Conservation (phyloP, 2,329 filamentous ascomycete species). For the Calcarisporium arbuscula region DNA sequence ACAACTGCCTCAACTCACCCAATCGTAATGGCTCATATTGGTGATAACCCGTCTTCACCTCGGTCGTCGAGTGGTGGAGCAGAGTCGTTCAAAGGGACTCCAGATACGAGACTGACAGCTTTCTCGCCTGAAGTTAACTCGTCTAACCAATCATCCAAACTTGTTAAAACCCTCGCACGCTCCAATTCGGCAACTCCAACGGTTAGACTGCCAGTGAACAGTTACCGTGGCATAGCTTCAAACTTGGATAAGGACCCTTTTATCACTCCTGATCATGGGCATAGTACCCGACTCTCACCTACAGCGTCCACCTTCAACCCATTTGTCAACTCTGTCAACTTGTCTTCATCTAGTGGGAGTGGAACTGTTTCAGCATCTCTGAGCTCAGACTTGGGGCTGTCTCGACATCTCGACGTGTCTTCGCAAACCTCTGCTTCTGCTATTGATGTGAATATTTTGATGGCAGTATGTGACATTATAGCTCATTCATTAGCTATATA, state of each 20-base stretch:
- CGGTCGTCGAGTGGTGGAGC: conserved; percentile 44
- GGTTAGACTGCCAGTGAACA: conserved; percentile 17
- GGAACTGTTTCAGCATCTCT: conserved; percentile 27
- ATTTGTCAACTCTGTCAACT: conserved; percentile 10
- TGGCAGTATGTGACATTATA: conserved; percentile 33
- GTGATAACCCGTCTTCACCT: conserved; percentile 42
- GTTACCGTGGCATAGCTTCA: conserved; percentile 16
- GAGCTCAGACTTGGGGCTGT: conserved; percentile 41
- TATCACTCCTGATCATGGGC: conserved; percentile 30
- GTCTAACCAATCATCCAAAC: conserved; percentile 35
- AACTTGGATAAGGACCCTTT: conserved; percentile 48
- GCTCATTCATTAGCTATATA: background rate
- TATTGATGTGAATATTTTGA: conserved; percentile 34
- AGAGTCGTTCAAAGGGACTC: conserved; percentile 56
- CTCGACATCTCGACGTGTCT: conserved; percentile 38
- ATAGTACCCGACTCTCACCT: conserved; percentile 49
- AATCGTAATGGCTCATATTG: conserved; percentile 37
- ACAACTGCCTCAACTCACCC: too few species aligned
- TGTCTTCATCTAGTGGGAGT: conserved; percentile 13
- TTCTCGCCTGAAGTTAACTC: conserved; percentile 56
- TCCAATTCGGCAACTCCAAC: conserved; percentile 22
- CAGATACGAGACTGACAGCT: conserved; percentile 55
- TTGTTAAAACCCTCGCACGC: conserved; percentile 24
- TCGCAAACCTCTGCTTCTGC: conserved; percentile 22
- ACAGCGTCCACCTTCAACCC: conserved; percentile 59